Evolutionary conservation across 805 yeast genomes (phyloP), one percentile per base, ranked within the genome.

Genomic region (Lachancea mirantina): DNA sequence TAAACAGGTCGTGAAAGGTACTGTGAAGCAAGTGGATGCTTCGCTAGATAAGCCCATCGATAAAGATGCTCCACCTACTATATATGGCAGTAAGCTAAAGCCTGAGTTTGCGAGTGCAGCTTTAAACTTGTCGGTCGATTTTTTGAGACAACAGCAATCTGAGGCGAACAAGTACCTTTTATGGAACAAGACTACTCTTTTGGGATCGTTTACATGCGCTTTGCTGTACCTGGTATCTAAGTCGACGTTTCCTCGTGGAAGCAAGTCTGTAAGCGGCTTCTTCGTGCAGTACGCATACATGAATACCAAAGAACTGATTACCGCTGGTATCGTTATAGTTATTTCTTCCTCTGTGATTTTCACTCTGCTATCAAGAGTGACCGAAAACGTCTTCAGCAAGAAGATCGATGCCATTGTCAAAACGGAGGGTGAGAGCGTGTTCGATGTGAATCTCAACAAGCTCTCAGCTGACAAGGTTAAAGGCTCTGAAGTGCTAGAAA

Each of bases 31-130:
- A 48, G 67, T 70, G 27, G 70, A 68, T 16, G 68, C 73, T 14
- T 64, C 69, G 30, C 65, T 75, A 38, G 66, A 66, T 40, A 58
- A 65, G 40, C 84, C 87, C 5, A 55, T 82, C 34, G 71, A 75
- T 38, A 55, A 47, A 1, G 60, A 65, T 21, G 68, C 67, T 1
- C 70, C 74, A 10, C 64, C 84, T 8, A 70, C 71, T 1, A 70
- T 82, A 23, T 60, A 55, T 28, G 61, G 74, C 22, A 47, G 70
- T 1, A 52, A 57, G 2, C 61, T 83, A 31, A 62, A 61, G 5
- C 88, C 88, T 1, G 73, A 70, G 19, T 63, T 66, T 24, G 64
- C 79, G 1, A 70, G 72, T 26, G 82, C 82, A 8, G 72, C 78
- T 1, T 49, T 78, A 34, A 76, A 73, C 36, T 56, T 81, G 38